These are phyloP conservation scores for Tricholoma saponaceum DNA, from an alignment of 768 basidiomycete species.

Conservation along the genomic window DNA sequence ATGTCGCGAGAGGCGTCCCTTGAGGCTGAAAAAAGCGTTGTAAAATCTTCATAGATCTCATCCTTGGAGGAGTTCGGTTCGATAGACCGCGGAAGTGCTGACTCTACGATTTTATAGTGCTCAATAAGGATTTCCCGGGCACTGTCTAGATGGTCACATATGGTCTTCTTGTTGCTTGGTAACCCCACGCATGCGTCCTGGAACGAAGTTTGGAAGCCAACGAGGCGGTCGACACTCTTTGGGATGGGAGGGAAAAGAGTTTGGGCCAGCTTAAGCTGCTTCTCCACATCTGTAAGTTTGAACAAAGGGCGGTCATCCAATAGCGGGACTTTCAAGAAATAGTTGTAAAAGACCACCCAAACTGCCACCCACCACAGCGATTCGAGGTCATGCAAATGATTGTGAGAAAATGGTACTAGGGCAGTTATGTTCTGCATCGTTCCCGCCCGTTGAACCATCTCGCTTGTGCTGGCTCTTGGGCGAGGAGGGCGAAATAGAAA, in stretches of 20 bases:
- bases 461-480: too few species aligned
- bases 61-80: neutral
- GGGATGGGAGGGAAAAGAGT: neutral
- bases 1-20: too few species aligned
- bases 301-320: neutral
- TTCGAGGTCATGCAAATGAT: neutral
- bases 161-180: neutral
- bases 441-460: neutral
- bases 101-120: neutral
- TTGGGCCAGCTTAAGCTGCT: neutral
- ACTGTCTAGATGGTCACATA: neutral
- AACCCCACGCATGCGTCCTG: neutral
- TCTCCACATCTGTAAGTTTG: neutral
- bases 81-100: neutral
- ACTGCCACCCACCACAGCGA: neutral
- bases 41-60: neutral
- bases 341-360: neutral
- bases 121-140: neutral
- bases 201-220: neutral
- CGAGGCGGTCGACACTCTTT: neutral
- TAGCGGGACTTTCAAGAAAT: neutral
- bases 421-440: neutral
- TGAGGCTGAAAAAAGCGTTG: too few species aligned
- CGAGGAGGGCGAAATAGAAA: neutral
- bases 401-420: neutral